Evolutionary conservation across 2,329 filamentous ascomycete genomes (phyloP), one percentile per base, ranked within the genome.

Genomic region (Juglanconis sp.): DNA sequence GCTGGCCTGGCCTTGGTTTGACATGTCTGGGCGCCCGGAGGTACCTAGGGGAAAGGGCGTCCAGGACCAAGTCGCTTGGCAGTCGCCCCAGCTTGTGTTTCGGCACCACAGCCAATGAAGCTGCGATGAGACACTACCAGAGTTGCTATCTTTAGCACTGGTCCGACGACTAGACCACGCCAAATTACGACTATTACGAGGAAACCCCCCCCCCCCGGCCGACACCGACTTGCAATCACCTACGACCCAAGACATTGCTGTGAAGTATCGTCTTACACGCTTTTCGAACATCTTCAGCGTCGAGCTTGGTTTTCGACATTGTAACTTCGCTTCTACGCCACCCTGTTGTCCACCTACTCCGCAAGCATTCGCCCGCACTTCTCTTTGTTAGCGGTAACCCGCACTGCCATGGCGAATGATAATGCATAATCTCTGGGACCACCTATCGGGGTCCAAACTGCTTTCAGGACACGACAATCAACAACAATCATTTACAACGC

Each of bases 341-440:
- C 6, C 24, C 46, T 5, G n/a, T 55, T 13, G 13, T 34, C 40
- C 30, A 49, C 48, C 35, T 56, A 57, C 55, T 51, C 24, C 24
- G 46, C 47, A 42, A n/a, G 32, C 36, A 32, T 35, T 47, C 34
- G 42, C n/a, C 53, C 30, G 11, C 53, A n/a, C 13, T 10, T 13
- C 32, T 40, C 34, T 31, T 47, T 24, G n/a, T 11, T 5, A 31
- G 30, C 17, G 32, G 35, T n/a, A 15, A 17, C 15, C 46, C 31
- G 31, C 50, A 44, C 34, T 24, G n/a, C 44, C 32, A 40, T 34
- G 61, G 61, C 61, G 53, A 57, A 63, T 54, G 61, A 55, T 61
- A 61, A 63, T 61, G 58, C 61, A 35, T 63, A 63, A 63, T 63
- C 49, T 47, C 61, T 54, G 46, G 54, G 58, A 47, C 50, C 35